Conservation (phyloP, 345 rosid genomes). For the Luvunga scandens region DNA sequence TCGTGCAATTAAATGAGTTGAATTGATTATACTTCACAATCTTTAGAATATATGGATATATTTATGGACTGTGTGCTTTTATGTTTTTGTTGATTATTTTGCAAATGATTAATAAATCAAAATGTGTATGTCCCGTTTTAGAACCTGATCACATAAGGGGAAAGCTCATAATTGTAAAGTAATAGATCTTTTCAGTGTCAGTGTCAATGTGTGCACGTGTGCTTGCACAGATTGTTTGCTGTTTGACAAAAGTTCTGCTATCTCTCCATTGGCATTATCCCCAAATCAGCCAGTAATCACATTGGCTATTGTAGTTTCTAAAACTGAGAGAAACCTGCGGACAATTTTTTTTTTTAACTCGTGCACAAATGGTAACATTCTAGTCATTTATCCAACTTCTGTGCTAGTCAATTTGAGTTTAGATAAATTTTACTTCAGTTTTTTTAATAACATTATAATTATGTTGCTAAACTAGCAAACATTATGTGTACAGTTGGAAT, state of each 20-base stretch:
- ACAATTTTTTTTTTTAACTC: neutral
- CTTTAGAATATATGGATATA: neutral
- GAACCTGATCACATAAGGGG: neutral
- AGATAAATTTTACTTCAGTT: neutral
- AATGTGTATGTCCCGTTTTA: neutral
- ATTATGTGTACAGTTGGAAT: slow-evolving; percentile 54
- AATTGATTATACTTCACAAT: neutral
- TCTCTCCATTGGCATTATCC: neutral
- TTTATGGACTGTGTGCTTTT: neutral
- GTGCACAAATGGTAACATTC: neutral
- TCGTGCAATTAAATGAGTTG: neutral
- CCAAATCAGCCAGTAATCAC: neutral
- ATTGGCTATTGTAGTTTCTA: neutral
- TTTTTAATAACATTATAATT: slow-evolving; percentile 4
- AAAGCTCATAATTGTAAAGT: neutral
- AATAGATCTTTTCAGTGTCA: neutral
- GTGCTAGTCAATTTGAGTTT: neutral
- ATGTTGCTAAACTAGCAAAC: neutral
- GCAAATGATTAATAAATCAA: neutral
- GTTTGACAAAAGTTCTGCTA: neutral
- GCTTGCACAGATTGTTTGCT: neutral
- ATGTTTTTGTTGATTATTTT: neutral
- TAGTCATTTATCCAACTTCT: neutral
- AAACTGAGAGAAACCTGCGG: neutral
- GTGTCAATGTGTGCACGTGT: neutral